Evolutionary conservation across 768 basidiomycete species (phyloP), one percentile per base, ranked within the genome.

Genomic region (Chlorophyllum brunneum): DNA sequence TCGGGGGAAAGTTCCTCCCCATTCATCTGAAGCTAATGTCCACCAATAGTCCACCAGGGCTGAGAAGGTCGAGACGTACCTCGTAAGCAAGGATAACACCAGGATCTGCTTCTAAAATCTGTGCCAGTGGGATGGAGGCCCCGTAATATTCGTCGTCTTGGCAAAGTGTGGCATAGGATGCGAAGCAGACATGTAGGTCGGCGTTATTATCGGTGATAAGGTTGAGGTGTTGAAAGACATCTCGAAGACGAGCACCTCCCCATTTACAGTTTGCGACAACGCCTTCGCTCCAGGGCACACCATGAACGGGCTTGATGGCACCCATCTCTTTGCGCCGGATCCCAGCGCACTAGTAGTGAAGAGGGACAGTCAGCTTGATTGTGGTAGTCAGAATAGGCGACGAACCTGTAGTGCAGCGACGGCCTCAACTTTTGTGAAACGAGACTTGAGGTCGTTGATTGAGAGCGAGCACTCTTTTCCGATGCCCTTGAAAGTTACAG

Each of bases 251-350:
- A 0, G 78, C 76, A 13, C 87, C 87, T 3, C 74, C 73, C 86
- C 87, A 89, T 52, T 67, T 72, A 58, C 78, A 80, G 62, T 88
- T 88, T 51, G 80, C 80, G 41, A 85, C 79, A n/a, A 83, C 83
- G 16, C 83, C 86, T 52, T 83, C 81, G 18, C 71, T 71, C 85
- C 85, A 87, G 3, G 72, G 74, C 20, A 86, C 76, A 6, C 84
- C 84, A 31, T 78, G 67, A 0, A 85, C 83, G 0, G 73, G 69
- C 51, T 80, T 82, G 34, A 78, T 73, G 5, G 70, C 66, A 6
- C 76, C 78, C 83, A 85, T 85, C 66, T 82, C 81, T 46, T 76
- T 79, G 9, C 83, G 73, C 54, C 83, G 72, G 56, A 85, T 85
- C n/a, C 83, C 83, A 5, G 83, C 83, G 55, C 83, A 86, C 82